A percentile compares a stretch with the other conserved stretches of the same genome.
phyloP scores from a whole-genome alignment of 805 yeast genomes.

The Tetrapisispora taiwanensis region DNA sequence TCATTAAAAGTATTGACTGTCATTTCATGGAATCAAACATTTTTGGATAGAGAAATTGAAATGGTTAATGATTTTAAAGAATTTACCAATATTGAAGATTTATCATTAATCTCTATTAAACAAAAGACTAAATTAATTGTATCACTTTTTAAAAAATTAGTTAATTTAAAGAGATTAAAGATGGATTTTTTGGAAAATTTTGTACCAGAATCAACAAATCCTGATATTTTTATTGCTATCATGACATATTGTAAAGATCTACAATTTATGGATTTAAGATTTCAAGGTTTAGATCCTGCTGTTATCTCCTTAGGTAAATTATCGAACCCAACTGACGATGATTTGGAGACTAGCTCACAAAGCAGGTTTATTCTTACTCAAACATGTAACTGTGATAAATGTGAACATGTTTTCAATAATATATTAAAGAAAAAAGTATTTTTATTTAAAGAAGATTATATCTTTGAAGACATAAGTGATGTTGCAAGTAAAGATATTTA shows the following conservation, averaged over 20 bases:
- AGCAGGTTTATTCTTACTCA: constrained; percentile 23
- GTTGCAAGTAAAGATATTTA: constrained; percentile 30
- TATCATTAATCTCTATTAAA: constrained; percentile 34
- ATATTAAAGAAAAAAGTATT: constrained; percentile 30
- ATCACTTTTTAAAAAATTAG: constrained; percentile 23
- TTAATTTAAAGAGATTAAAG: constrained; percentile 30
- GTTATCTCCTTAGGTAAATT: constrained; percentile 23
- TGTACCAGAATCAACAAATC: constrained; percentile 25
- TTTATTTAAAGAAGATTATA: constrained; percentile 23
- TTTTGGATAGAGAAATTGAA: constrained; percentile 26
- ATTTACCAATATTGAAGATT: constrained; percentile 30
- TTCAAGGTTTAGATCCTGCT: constrained; percentile 27
- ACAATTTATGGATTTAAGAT: constrained; percentile 32
- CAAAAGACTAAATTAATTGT: constrained; percentile 27
- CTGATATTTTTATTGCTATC: constrained; percentile 29
- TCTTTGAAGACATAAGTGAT: constrained; percentile 19
- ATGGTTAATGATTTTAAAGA: constrained; percentile 31
- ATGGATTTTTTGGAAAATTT: constrained; percentile 32
- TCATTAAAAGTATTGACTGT: constrained; percentile 31
- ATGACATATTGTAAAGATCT: constrained; percentile 27
- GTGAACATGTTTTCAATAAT: constrained; percentile 24
- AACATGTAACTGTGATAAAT: constrained; percentile 24
- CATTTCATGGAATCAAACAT: constrained; percentile 35
- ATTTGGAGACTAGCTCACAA: background rate
- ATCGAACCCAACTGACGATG: background rate